Percentiles rank a stretch among this genome's conserved stretches.
phyloP scores from a whole-genome alignment of 768 basidiomycete species.

The Suillus subalutaceus region DNA sequence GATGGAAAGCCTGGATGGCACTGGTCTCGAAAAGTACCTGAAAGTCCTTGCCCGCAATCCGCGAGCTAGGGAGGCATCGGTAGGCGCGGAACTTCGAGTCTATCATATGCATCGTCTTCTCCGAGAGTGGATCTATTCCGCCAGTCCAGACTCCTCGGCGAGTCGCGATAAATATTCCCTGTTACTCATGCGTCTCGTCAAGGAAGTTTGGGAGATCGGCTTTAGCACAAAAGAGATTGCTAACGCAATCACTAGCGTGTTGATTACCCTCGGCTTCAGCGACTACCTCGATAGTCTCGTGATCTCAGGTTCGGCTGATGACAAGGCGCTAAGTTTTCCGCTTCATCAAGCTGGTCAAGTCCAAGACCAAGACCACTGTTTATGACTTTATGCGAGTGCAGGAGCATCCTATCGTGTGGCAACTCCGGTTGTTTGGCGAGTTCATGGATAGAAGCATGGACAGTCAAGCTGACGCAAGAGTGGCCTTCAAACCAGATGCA shows the following conservation, averaged over 20 bases:
- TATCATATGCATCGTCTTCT: constrained; percentile 58
- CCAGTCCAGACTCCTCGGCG: constrained; percentile 36
- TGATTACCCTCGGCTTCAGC: constrained; percentile 52
- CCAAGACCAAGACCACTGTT: constrained; percentile 41
- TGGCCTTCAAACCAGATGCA: constrained; percentile 66
- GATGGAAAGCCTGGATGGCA: constrained; percentile 35
- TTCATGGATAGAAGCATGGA: constrained; percentile 78
- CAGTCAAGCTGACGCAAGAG: constrained; percentile 55
- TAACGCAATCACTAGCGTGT: constrained; percentile 41
- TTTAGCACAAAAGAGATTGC: constrained; percentile 32
- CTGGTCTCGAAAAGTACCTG: constrained; percentile 36
- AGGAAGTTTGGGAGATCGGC: constrained; percentile 43
- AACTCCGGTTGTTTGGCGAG: constrained; percentile 69
- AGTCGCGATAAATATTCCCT: constrained; percentile 51
- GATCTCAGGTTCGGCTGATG: constrained; percentile 18
- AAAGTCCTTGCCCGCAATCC: constrained; percentile 48
- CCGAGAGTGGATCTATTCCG: constrained; percentile 52
- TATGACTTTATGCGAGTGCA: constrained; percentile 57
- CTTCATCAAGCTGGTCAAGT: constrained; percentile 57
- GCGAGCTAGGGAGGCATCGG: constrained; percentile 42
- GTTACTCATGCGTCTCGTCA: constrained; percentile 49
- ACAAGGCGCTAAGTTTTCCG: constrained; percentile 48
- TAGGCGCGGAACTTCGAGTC: constrained; percentile 54
- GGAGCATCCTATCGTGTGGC: constrained; percentile 65
- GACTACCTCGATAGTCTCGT: constrained; percentile 36